phyloP scores from a whole-genome alignment of 495 filamentous ascomycete genomes.

The Elaphomyces granulatus region DNA sequence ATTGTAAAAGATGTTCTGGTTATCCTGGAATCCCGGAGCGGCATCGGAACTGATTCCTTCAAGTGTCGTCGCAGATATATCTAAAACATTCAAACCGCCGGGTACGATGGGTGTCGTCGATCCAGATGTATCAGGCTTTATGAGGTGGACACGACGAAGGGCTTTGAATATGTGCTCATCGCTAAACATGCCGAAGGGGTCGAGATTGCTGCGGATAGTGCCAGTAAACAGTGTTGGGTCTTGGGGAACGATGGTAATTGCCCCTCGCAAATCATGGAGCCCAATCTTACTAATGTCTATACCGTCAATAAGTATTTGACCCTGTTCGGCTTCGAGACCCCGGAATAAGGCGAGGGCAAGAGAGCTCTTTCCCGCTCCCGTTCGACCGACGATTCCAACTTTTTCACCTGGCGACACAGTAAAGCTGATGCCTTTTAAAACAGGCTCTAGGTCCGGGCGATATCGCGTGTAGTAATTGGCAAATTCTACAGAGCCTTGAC shows the following conservation, averaged over 20 bases:
- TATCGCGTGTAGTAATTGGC: constrained; percentile 80
- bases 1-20: constrained; percentile 91
- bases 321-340: constrained; percentile 83
- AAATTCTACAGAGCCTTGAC: constrained; percentile 74
- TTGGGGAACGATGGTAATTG: constrained; percentile 96
- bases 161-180: constrained; percentile 85
- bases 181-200: constrained; percentile 83
- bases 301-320: constrained; percentile 80
- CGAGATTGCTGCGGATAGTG: constrained; percentile 87
- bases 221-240: constrained; percentile 96
- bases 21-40: constrained; percentile 34
- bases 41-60: constrained; percentile 26
- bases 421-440: constrained; percentile 73
- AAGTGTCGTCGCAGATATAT: constrained; percentile 6
- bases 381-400: constrained; percentile 92
- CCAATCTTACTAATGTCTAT: constrained; percentile 83
- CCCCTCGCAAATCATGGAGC: constrained; percentile 77
- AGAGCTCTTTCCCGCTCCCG: constrained; percentile 94
- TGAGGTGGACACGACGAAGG: constrained; percentile 80
- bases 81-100: constrained; percentile 7
- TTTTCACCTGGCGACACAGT: constrained; percentile 78
- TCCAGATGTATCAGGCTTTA: constrained; percentile 44
- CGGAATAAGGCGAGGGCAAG: constrained; percentile 92
- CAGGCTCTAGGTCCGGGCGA: constrained; percentile 69
- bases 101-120: constrained; percentile 21